Percentiles rank a stretch among this genome's conserved stretches.
Evolutionary conservation across 2,329 filamentous ascomycete species (phyloP).

Genomic region (Aureobasidium mangrovei): DNA sequence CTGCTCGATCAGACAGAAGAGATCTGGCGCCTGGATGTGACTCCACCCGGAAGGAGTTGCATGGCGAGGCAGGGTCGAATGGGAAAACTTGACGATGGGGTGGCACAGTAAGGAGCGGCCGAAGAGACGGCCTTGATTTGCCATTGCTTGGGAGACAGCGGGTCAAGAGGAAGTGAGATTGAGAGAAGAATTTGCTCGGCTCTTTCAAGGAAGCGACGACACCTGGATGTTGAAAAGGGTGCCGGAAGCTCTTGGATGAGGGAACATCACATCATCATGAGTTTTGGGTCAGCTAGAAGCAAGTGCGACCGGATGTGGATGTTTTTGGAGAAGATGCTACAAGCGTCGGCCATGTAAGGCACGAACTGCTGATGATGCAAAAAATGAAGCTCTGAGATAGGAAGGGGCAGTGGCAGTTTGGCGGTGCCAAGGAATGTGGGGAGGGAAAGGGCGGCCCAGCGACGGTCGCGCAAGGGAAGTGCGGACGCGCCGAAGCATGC

Average conservation of each 20-base stretch:
- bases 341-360: too few species aligned
- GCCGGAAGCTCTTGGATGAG: too few species aligned
- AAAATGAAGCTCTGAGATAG: not conserved
- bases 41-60: not conserved
- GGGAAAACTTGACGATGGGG: conserved; percentile 7
- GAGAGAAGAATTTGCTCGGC: not conserved
- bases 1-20: conserved; percentile 1
- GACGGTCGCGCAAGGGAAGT: not conserved
- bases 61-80: not conserved
- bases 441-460: not conserved
- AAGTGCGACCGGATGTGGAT: too few species aligned
- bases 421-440: not conserved
- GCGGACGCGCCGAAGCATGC: not conserved
- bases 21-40: conserved; percentile 3
- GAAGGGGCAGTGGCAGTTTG: not conserved
- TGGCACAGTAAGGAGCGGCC: conserved; percentile 8
- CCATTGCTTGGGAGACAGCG: not conserved
- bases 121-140: conserved; percentile 3
- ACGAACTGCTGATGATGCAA: not conserved
- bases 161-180: not conserved
- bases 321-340: too few species aligned
- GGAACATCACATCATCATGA: too few species aligned
- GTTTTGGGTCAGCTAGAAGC: too few species aligned
- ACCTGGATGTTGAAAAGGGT: too few species aligned
- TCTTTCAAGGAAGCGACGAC: not conserved